A percentile compares a stretch with the other conserved stretches of the same genome.
phyloP scores from a whole-genome alignment of 345 rosid genomes.

The Euphorbia pulcherrima region DNA sequence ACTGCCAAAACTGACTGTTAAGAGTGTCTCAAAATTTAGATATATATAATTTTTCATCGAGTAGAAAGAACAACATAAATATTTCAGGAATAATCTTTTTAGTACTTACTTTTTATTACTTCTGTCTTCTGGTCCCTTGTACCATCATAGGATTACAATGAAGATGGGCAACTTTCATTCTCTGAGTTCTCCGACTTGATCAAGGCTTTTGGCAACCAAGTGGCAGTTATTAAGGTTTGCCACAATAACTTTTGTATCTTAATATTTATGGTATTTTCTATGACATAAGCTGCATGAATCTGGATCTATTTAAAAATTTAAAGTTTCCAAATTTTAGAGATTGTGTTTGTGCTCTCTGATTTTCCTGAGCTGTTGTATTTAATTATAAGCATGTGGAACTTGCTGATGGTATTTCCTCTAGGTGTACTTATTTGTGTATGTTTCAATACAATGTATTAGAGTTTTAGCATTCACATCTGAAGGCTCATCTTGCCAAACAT shows the following conservation, averaged over 20 bases:
- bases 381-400: constrained; percentile 3
- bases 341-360: constrained; percentile 3
- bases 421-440: neutral
- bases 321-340: neutral
- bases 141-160: constrained; percentile 59
- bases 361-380: neutral
- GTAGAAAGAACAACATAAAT: neutral
- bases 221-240: constrained; percentile 73
- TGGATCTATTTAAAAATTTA: neutral
- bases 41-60: neutral
- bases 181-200: constrained; percentile 75
- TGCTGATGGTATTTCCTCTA: constrained; percentile 9
- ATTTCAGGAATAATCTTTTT: neutral
- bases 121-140: neutral
- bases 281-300: neutral
- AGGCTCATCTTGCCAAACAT: constrained; percentile 10
- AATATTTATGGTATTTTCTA: neutral
- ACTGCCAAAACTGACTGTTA: neutral
- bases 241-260: constrained; percentile 4
- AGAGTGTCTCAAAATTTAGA: neutral
- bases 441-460: neutral
- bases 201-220: constrained; percentile 74
- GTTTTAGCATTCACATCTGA: neutral
- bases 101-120: too few species aligned
- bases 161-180: constrained; percentile 80